phyloP scores from a whole-genome alignment of 78 protist genomes.

The Trichosphaerium sp. region DNA sequence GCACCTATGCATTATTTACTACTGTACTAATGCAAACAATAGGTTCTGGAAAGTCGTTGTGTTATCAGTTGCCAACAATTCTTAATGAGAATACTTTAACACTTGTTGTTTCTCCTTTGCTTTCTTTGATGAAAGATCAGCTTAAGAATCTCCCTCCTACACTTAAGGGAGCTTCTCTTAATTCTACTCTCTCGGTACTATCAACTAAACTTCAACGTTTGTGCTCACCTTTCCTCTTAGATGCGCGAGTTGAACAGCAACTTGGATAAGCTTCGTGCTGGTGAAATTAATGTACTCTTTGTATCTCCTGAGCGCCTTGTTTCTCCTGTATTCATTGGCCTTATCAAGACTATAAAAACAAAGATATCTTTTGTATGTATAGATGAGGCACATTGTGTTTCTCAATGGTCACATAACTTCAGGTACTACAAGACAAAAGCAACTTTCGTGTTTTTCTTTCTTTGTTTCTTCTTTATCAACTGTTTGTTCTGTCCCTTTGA shows the following conservation, averaged over 20 bases:
- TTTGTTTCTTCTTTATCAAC: too few species aligned
- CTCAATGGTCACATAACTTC: conserved; percentile 91
- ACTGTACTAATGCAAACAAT: background rate
- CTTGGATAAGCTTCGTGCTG: background rate
- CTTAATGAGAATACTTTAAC: background rate
- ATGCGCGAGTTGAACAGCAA: too few species aligned
- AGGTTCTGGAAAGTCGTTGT: background rate
- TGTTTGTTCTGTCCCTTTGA: too few species aligned
- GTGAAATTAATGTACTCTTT: conserved; percentile 7
- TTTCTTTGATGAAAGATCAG: background rate
- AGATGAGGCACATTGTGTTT: conserved; percentile 91
- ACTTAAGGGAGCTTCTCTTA: too few species aligned
- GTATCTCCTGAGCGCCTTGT: conserved; percentile 46
- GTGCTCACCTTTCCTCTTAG: too few species aligned
- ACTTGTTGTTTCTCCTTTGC: background rate
- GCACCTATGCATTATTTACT: too few species aligned
- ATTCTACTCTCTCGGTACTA: too few species aligned
- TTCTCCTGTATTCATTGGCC: background rate
- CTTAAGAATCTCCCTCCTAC: background rate
- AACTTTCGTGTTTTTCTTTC: too few species aligned
- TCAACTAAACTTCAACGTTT: too few species aligned
- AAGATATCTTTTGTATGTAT: conserved; percentile 33
- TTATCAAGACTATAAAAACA: background rate
- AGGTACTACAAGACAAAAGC: conserved; percentile 44
- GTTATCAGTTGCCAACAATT: background rate